phyloP scores from a whole-genome alignment of 2,329 filamentous ascomycete species.

The Cordyceps fumosorosea region DNA sequence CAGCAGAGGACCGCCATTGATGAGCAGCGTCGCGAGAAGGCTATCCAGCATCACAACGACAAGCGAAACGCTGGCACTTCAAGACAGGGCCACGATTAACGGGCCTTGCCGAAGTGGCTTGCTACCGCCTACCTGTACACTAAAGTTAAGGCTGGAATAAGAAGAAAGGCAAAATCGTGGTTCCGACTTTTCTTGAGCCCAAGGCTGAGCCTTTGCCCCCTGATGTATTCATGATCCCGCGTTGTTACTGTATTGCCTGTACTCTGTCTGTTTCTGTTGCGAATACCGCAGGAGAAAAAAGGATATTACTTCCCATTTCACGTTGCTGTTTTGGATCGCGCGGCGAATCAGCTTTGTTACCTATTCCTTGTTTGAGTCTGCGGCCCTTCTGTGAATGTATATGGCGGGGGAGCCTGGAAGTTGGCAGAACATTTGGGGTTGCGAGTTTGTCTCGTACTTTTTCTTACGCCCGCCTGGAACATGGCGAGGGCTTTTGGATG shows the following conservation, averaged over 20 bases:
- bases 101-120: not conserved
- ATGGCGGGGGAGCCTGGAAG: not conserved
- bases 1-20: constrained; percentile 86
- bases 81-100: constrained; percentile 29
- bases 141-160: not conserved
- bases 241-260: constrained; percentile 3
- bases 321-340: not conserved
- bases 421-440: not conserved
- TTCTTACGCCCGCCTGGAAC: constrained; percentile 15
- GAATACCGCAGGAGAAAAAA: not conserved
- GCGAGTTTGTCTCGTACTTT: not conserved
- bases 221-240: constrained; percentile 14
- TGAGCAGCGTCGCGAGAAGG: constrained; percentile 84
- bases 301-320: not conserved
- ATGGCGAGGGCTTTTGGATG: constrained; percentile 10
- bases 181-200: constrained; percentile 4
- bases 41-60: constrained; percentile 39
- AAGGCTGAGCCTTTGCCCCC: constrained; percentile 4
- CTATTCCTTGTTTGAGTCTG: not conserved
- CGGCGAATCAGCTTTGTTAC: not conserved
- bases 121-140: constrained; percentile 11
- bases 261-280: not conserved
- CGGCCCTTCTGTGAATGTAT: not conserved
- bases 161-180: not conserved
- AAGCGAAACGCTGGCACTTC: constrained; percentile 29